Base-by-base conservation (phyloP, 2,329 filamentous ascomycete genomes). In the Plectosphaerella cucumerina region DNA sequence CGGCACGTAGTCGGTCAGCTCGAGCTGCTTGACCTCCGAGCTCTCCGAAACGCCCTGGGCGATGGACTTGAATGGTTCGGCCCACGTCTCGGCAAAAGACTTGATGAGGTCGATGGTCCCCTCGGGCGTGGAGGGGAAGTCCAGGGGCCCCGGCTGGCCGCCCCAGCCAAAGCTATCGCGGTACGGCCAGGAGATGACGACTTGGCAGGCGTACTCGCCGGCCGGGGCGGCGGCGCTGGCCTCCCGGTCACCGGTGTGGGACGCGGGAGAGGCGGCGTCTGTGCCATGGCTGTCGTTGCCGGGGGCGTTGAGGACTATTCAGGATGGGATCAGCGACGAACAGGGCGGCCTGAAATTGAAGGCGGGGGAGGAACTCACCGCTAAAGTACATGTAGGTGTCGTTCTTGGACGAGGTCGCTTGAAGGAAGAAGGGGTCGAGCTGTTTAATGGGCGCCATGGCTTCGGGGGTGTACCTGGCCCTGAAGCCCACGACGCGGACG, bases 401-500 rank as follows among this genome's bases (percentile, higher is more conserved):
- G 4, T 77, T 75, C 22, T 68, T 62, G 0, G 80, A 78, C 35
- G 81, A 71, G 1, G 72, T 71, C 0, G 79, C 79, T 47, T 82
- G 78, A 18, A 82, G 69, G 47, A 82, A 78, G 41, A 74, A 78
- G 0, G 79, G 74, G 49, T 84, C 80, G 0, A 81, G 68, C 2
- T 64, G 64, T 6, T 67, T 65, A 3, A 80, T 65, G 0, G 70
- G 69, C 1, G 63, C 60, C 17, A 76, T 68, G 37, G 77, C 62
- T 15, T 70, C 65, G 0, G 67, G 61, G 0, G 70, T 65, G 33
- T 76, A 70, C 0, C 69, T 56, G 6, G 74, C 58, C 41, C 70
- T 75, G 10, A 72, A 66, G 3, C 80, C 78, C 2, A 81, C 62
- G 44, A 80, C 60, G 31, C 74, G 66, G 4, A 81, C 67, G 1